Evolutionary conservation across 768 basidiomycete species (phyloP).

Genomic region (Fibroporia radiculosa): DNA sequence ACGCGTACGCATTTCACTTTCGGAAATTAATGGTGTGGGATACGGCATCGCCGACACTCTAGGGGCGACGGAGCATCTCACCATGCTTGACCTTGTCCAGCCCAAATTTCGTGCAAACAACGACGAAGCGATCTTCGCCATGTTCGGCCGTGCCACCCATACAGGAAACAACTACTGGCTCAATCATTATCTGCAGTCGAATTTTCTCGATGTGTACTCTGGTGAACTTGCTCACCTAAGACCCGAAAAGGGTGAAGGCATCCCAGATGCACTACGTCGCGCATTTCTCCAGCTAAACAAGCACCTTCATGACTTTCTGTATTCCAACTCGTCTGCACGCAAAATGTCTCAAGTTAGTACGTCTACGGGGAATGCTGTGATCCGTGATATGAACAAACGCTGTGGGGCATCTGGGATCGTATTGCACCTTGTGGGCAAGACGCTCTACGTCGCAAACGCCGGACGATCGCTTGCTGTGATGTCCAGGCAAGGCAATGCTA

Average conservation of each 20-base stretch:
- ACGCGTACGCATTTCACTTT: slow-evolving; percentile 85
- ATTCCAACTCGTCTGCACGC: slow-evolving; percentile 37
- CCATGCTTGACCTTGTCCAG: slow-evolving; percentile 89
- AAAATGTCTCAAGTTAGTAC: slow-evolving; percentile 67
- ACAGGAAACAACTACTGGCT: slow-evolving; percentile 55
- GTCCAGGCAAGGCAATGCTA: slow-evolving; percentile 66
- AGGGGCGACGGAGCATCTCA: slow-evolving; percentile 69
- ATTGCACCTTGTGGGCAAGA: slow-evolving; percentile 74
- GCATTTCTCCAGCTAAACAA: slow-evolving; percentile 87
- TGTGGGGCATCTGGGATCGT: slow-evolving; percentile 82
- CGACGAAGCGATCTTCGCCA: slow-evolving; percentile 87
- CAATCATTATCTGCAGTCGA: slow-evolving; percentile 79
- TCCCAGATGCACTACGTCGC: slow-evolving; percentile 74
- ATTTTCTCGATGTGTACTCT: slow-evolving; percentile 59
- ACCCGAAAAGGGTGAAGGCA: slow-evolving; percentile 38
- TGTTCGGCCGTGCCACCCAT: slow-evolving; percentile 80
- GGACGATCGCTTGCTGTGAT: slow-evolving; percentile 86
- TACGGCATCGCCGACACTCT: slow-evolving; percentile 96
- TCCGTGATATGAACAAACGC: slow-evolving; percentile 41
- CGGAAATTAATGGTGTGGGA: slow-evolving; percentile 84
- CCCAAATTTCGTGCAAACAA: slow-evolving; percentile 70
- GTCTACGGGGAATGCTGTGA: slow-evolving; percentile 26
- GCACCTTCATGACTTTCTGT: slow-evolving; percentile 62
- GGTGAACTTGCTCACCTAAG: slow-evolving; percentile 45
- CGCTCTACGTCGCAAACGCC: slow-evolving; percentile 82